Evolutionary conservation across 306 rosid species (phyloP).

Genomic region (Gleditsia sinensis): DNA sequence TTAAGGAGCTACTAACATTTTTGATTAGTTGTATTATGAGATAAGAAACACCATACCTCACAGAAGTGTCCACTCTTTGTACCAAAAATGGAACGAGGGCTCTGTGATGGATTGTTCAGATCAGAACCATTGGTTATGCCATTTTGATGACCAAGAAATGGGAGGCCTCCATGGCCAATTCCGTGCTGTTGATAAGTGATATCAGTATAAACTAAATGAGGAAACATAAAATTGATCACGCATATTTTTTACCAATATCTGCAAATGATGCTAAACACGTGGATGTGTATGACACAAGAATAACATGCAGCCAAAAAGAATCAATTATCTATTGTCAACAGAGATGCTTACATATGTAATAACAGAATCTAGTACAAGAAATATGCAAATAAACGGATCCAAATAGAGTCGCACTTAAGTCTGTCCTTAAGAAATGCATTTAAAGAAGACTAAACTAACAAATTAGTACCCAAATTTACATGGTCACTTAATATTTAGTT

Average conservation of each 20-base stretch:
- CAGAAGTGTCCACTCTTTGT: slow-evolving; percentile 55
- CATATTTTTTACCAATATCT: slow-evolving; percentile 18
- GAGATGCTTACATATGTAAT: slow-evolving; percentile 7
- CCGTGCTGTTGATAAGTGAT: slow-evolving; percentile 54
- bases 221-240: not conserved
- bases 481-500: too few species aligned
- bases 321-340: slow-evolving; percentile 15
- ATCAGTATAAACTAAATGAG: slow-evolving; percentile 28
- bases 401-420: slow-evolving; percentile 14
- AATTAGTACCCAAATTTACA: too few species aligned
- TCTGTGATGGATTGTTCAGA: slow-evolving; percentile 60
- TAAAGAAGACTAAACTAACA: too few species aligned
- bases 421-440: slow-evolving; percentile 10
- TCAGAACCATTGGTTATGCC: slow-evolving; percentile 54
- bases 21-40: not conserved
- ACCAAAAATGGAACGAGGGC: slow-evolving; percentile 56
- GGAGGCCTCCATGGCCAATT: slow-evolving; percentile 49
- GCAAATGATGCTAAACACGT: slow-evolving; percentile 1
- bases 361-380: slow-evolving; percentile 16
- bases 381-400: slow-evolving; percentile 14
- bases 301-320: not conserved
- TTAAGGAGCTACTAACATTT: not conserved
- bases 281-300: slow-evolving; percentile 13
- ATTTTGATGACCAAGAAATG: slow-evolving; percentile 49
- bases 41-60: slow-evolving; percentile 60